Percentiles rank a stretch among this genome's conserved stretches.
phyloP scores from a whole-genome alignment of 331 rosid genomes.

The Pyracantha coccinea region DNA sequence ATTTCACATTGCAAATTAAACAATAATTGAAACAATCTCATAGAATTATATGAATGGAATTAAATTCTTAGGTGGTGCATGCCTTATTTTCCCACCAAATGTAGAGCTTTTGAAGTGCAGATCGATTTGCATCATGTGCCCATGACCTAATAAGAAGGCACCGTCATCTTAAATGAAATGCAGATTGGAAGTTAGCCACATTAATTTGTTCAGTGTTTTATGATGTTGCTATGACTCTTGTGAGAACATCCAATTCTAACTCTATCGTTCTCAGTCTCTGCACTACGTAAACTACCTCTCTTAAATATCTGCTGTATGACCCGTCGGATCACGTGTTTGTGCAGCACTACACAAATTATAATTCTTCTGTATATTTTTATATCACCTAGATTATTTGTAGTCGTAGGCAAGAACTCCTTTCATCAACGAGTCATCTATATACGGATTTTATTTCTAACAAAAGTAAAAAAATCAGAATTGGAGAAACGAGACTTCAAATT shows the following conservation, averaged over 20 bases:
- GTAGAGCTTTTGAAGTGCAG: neutral
- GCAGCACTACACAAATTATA: too few species aligned
- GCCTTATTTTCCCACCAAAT: neutral
- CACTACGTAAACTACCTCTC: neutral
- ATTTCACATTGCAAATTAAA: too few species aligned
- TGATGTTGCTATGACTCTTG: neutral
- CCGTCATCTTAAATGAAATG: conserved; percentile 8
- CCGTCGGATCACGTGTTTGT: too few species aligned
- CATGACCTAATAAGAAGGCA: neutral
- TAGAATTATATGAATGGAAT: too few species aligned
- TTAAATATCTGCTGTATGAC: neutral
- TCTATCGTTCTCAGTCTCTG: neutral
- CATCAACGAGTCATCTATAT: too few species aligned
- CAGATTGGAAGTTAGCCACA: neutral
- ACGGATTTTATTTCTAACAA: too few species aligned
- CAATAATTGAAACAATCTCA: too few species aligned
- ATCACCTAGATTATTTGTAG: too few species aligned
- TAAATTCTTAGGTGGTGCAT: neutral
- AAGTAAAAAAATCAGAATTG: neutral
- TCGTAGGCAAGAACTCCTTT: too few species aligned
- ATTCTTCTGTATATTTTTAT: too few species aligned
- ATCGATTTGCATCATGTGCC: neutral
- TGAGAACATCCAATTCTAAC: neutral
- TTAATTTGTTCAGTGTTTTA: neutral
- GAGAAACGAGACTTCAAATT: neutral